Evolutionary conservation across 768 basidiomycete species (phyloP), one percentile per base, ranked within the genome.

Genomic region (Lactarius indigo): DNA sequence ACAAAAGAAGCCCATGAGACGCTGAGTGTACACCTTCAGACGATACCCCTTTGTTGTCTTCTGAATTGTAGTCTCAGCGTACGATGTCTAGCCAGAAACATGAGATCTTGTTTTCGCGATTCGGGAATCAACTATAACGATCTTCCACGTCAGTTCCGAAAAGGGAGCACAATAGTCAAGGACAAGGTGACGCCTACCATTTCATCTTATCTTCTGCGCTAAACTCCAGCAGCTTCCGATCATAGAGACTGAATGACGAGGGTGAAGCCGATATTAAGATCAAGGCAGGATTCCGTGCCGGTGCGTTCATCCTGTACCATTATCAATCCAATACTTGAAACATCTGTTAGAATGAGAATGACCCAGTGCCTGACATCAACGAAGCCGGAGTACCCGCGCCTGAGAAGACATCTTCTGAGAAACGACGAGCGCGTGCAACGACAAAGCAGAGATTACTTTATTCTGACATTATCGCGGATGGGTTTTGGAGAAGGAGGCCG

Each of bases 61-160:
- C 33, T 35, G 30, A 68, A 60, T 39, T 41, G 55, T 39, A 52
- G 20, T 64, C 0, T 28, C 26, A 98, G 95, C 93, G 95, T 1
- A 97, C 95, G 0, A 81, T 92, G 35, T 92, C 97, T 9, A 86
- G 87, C 62, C 85, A 91, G 68, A 99, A 99, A 78, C 85, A 99
- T 69, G 96, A 98, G 76, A 88, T 98, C 5, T 80, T 99, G 2
- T 96, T 89, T 78, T 80, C 84, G 15, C 83, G 82, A 17, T 98
- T 95, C 72, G 81, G 83, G 5, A 86, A 86, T 96, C 71, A 98
- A 98, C 75, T 99, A 98, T 74, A 96, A 92, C 69, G 77, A 82
- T 7, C 75, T 96, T 5, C 82, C 89, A 10, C 80, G 82, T 1
- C 82, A 88, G 65, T 96, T 84, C 73, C 80, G 91, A 59, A 96